Base-by-base conservation (phyloP, 805 yeast species). In the Isabelozyma gotoi region DNA sequence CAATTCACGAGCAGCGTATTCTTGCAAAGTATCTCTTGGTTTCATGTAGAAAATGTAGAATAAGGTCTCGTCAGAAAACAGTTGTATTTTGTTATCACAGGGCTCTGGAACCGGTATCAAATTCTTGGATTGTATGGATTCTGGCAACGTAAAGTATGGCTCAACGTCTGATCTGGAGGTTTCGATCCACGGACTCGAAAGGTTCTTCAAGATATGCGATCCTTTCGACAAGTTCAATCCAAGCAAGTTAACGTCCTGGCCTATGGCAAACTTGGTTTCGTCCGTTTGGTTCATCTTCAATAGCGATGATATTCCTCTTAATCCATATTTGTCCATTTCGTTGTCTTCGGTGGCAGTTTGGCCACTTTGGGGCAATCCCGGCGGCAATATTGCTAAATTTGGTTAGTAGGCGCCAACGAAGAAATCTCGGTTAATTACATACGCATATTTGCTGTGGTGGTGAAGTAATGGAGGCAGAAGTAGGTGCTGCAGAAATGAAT, bases 121-220 rank as follows among this genome's bases (percentile, higher is more conserved):
- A 46, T 59, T 65, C 32, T 58, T 56, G 18, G 56, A 36, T 38
- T 56, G 61, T n/a, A 71, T 63, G 7, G 63, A 47, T 14, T 69
- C 65, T 2, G 97, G 97, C 35, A 82, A 70, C 37, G 66, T 71
- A 62, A 81, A 91, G 44, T 77, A 75, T 3, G 99, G 99, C 53
- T 89, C 96, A 14, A 92, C 96, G 51, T 87, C 91, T 42, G 91
- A 83, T 55, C 95, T 76, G 7, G 94, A 81, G 1, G 97, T 87
- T 59, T 94, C 98, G 33, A 86, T 76, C 98, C 99, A 92, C 10
- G 99, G 99, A 2, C 96, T 86, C 18, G 95, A 84, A 57, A 92
- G 81, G 6, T 83, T 80, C 50, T 77, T 71, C 20, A 87, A 74
- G 27, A 87, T 62, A 43, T 76, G 73, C n/a, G 65, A 67, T 33